These are phyloP conservation scores for Vicia sativa DNA, from an alignment of 306 rosid species.

Conservation along the genomic window DNA sequence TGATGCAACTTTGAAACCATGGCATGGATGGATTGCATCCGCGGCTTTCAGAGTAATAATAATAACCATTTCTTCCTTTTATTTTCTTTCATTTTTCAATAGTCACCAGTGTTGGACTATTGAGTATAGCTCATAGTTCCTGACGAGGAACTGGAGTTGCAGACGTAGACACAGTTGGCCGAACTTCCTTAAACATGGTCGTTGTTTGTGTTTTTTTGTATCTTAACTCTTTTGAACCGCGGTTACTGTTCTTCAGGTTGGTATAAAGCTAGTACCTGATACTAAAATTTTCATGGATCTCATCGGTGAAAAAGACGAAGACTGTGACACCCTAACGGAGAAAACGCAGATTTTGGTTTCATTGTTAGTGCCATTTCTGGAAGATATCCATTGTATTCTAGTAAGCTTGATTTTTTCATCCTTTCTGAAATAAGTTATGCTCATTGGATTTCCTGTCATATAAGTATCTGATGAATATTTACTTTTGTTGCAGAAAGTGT, in stretches of 20 bases:
- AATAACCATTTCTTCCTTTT: slow-evolving; percentile 1
- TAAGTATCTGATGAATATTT: slow-evolving; percentile 3
- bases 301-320: slow-evolving; percentile 65
- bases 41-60: slow-evolving; percentile 80
- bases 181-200: not conserved
- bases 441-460: slow-evolving; percentile 6
- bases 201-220: not conserved
- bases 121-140: not conserved
- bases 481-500: slow-evolving; percentile 55
- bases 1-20: slow-evolving; percentile 65
- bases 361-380: slow-evolving; percentile 69
- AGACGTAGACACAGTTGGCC: slow-evolving; percentile 1
- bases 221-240: not conserved
- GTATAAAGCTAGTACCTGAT: slow-evolving; percentile 77
- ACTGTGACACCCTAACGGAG: slow-evolving; percentile 55
- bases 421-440: slow-evolving; percentile 1
- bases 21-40: slow-evolving; percentile 97
- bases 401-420: slow-evolving; percentile 48
- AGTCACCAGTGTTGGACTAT: not conserved
- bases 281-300: slow-evolving; percentile 55
- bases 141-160: not conserved
- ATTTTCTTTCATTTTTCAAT: slow-evolving; percentile 15
- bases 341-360: slow-evolving; percentile 64
- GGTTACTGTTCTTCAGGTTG: slow-evolving; percentile 61
- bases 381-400: slow-evolving; percentile 64